Percentiles rank a stretch among this genome's conserved stretches.
Conservation (phyloP, 2,329 filamentous ascomycete genomes). For the Colletotrichum godetiae region DNA sequence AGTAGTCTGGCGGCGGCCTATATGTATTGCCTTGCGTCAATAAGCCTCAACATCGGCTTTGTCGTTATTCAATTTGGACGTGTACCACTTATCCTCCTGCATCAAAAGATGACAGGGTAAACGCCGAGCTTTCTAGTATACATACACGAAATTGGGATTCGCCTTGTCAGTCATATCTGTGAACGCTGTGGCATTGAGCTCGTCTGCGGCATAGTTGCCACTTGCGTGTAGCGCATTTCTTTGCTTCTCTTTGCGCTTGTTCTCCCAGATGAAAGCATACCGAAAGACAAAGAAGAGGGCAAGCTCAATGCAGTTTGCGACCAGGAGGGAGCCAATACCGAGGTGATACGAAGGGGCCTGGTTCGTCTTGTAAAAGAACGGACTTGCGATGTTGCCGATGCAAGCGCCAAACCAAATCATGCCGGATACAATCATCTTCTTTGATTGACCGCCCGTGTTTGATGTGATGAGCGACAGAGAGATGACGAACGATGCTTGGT, state of each 20-base stretch:
- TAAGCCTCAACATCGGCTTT: no score
- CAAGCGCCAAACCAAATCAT: constrained; percentile 70
- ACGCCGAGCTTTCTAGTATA: constrained; percentile 43
- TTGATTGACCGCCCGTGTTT: constrained; percentile 67
- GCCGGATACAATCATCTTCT: constrained; percentile 73
- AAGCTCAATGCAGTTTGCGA: constrained; percentile 52
- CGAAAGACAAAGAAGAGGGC: constrained; percentile 52
- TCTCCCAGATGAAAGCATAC: constrained; percentile 52
- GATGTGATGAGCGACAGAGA: constrained; percentile 58
- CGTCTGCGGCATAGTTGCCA: constrained; percentile 39
- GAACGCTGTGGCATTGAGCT: constrained; percentile 53
- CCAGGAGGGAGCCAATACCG: constrained; percentile 55
- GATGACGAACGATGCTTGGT: constrained; percentile 53
- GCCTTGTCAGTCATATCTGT: constrained; percentile 55
- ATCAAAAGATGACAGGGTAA: background rate
- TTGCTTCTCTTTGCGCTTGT: constrained; percentile 49
- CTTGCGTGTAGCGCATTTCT: constrained; percentile 44
- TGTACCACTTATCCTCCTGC: background rate
- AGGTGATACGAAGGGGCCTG: constrained; percentile 57
- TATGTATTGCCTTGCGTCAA: no score
- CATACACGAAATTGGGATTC: constrained; percentile 55
- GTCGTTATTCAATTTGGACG: background rate
- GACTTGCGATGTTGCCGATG: constrained; percentile 70
- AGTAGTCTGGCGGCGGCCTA: no score
- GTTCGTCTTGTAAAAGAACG: constrained; percentile 70